Base-by-base conservation (phyloP, 2,329 filamentous ascomycete genomes). In the Ampelomyces quisqualis region DNA sequence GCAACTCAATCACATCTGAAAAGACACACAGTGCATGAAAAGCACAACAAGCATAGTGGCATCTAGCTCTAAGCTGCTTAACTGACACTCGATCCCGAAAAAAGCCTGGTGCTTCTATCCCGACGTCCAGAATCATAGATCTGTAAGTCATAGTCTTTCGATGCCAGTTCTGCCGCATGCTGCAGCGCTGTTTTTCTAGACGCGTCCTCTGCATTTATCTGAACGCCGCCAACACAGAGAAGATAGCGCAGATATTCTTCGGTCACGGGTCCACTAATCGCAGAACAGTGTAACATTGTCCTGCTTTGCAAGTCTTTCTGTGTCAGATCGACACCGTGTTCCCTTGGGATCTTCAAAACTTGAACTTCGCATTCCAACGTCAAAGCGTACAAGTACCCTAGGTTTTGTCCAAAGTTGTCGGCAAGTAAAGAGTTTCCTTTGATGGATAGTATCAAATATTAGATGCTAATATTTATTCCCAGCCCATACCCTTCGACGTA, bases 401-500 rank as follows among this genome's bases (percentile, higher is more conserved):
- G 40, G 21, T 40, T 41, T 44, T 38, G 19, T 23, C 40, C 45
- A 3, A 43, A 9, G 5, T 24, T 40, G 30, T 47, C 34, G 5
- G 43, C 15, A 44, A 38, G 38, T 5, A 15, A 40, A 34, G 45
- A 27, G 45, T 13, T 47, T 40, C 45, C 45, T 27, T 47, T 27
- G 21, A 40, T 13, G n/a, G 19, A 40, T 35, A 44, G 36, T 20
- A 44, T 24, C n/a, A 3, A 14, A 20, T 31, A 24, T 19, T 17
- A 40, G n/a, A 44, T 36, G 24, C 36, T 9, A 11, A 33, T 10
- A 40, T 40, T 8, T 13, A 22, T 9, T 32, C 1, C 7, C 19
- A 22, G 2, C 26, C 2, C 3, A 11, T 8, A 10, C n/a, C 11
- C 10, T 39, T 36, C 9, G 17, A 44, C n/a, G 34, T 43, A 47